These are phyloP conservation scores for Mycena indigotica DNA, from an alignment of 768 basidiomycete species.

Conservation along the genomic window DNA sequence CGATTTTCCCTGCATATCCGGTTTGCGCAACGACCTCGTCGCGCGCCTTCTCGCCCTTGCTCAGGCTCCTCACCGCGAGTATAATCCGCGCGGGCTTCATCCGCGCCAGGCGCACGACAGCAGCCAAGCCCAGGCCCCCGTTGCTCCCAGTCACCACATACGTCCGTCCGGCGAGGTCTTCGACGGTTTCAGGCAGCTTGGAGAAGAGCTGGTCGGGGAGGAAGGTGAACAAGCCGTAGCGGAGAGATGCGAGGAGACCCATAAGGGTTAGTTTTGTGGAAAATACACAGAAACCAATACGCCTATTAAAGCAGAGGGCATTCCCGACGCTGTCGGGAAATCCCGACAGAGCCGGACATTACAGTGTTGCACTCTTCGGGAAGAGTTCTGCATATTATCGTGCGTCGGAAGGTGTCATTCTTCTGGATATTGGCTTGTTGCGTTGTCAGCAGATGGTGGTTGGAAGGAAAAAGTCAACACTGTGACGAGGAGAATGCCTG, in stretches of 20 bases:
- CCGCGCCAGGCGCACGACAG: conserved; percentile 29
- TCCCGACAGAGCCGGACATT: too few relatives aligned
- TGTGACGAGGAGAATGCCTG: too few relatives aligned
- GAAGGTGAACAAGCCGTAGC: conserved; percentile 1
- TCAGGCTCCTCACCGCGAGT: conserved; percentile 30
- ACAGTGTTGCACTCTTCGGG: too few relatives aligned
- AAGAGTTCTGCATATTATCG: too few relatives aligned
- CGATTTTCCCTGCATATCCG: conserved; percentile 23
- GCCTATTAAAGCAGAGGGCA: too few relatives aligned
- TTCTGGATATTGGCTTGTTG: too few relatives aligned
- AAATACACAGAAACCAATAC: too few relatives aligned
- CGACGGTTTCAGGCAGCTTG: conserved; percentile 16
- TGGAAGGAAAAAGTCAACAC: too few relatives aligned
- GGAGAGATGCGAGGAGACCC: not conserved
- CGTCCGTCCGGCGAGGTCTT: conserved; percentile 39
- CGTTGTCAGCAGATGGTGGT: too few relatives aligned
- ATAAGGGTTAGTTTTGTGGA: too few relatives aligned
- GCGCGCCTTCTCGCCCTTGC: conserved; percentile 26
- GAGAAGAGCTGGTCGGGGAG: conserved; percentile 9
- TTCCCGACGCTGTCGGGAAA: too few relatives aligned
- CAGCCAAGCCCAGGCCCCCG: conserved; percentile 40
- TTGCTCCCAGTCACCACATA: conserved; percentile 42
- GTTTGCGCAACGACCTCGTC: conserved; percentile 21
- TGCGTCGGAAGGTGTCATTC: too few relatives aligned
- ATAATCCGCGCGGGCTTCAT: conserved; percentile 32